Evolutionary conservation across 1,139 yeast genomes (phyloP).

Genomic region (Hemisphaericaspora xylanilytica): DNA sequence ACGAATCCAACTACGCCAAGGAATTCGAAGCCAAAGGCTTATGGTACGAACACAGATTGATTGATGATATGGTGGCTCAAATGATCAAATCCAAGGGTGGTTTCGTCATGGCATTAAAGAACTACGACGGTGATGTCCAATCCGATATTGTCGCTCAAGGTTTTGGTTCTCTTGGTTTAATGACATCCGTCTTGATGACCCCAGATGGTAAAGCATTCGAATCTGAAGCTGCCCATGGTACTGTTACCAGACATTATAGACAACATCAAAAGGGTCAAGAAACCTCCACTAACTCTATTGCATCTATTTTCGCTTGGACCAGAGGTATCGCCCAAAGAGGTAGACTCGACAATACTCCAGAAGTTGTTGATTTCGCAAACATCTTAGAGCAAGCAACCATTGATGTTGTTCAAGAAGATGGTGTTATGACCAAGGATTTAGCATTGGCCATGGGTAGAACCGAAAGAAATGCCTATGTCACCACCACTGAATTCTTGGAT

Average conservation of each 20-base stretch:
- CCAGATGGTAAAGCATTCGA: conserved; percentile 85
- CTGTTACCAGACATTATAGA: conserved; percentile 84
- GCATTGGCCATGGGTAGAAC: conserved; percentile 72
- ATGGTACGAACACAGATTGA: conserved; percentile 78
- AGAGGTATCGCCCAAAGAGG: conserved; percentile 83
- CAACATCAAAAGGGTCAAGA: conserved; percentile 82
- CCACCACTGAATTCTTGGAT: conserved; percentile 73
- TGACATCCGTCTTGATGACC: conserved; percentile 83
- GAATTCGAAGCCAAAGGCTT: conserved; percentile 65
- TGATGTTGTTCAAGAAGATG: conserved; percentile 70
- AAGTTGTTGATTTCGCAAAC: conserved; percentile 65
- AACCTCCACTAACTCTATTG: conserved; percentile 81
- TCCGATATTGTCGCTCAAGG: conserved; percentile 87
- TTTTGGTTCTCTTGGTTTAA: conserved; percentile 77
- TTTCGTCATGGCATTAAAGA: conserved; percentile 77
- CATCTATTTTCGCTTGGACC: conserved; percentile 85
- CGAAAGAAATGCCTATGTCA: conserved; percentile 63
- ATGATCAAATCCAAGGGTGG: conserved; percentile 86
- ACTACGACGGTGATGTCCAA: conserved; percentile 85
- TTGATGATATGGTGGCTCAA: conserved; percentile 88
- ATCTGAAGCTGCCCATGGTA: conserved; percentile 85
- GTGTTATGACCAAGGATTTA: conserved; percentile 79
- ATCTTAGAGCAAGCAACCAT: conserved; percentile 65
- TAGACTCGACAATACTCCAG: conserved; percentile 68
- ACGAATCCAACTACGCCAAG: conserved; percentile 53